Evolutionary conservation across 2,329 filamentous ascomycete genomes (phyloP), one percentile per base, ranked within the genome.

Genomic region (Calcarisporium arbuscula): DNA sequence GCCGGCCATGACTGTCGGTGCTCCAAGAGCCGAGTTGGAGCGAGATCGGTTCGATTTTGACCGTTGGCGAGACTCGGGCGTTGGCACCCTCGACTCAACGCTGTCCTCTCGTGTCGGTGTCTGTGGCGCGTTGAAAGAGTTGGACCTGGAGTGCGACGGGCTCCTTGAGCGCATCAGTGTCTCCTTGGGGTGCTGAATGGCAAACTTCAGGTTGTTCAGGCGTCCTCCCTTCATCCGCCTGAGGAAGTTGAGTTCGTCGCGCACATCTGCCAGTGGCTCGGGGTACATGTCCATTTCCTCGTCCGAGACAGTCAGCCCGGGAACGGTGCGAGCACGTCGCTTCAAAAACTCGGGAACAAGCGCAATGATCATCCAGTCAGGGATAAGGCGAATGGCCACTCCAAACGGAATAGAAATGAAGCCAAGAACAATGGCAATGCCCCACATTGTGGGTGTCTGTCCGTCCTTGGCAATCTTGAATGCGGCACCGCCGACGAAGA

Each of bases 391-490:
- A 39, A 96, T 82, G 20, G 85, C 64, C 17, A 90, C 69, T 39
- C 86, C 92, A 35, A 94, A 70, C 0, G 88, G 86, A 19, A 96
- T 77, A 14, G 90, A 95, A n/a, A 94, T 61, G 45, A 83, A 68
- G 20, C 89, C 88, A 23, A 94, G 74, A 18, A 92, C 69, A 37
- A 98, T 73, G 7, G 88, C 94, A 47, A 92, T 83, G 7, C 70
- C 89, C 92, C 90, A 96, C 56, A 95, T 82, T 10, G 71, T 64
- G n/a, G 74, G 74, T 14, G 79, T 80, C 46, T 95, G 70, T 8
- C 60, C 69, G 2, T 68, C 63, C 1, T 54, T 41, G 2, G 70
- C 70, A 41, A 94, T 87, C 32, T 76, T 75, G 67, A 96, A 94
- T 2, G 89, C 86, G 8, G 67, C 63, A 20, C 86, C 85, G 44